Evolutionary conservation across 352 stramenopile species (phyloP).

Genomic region (Phytophthora syringae): DNA sequence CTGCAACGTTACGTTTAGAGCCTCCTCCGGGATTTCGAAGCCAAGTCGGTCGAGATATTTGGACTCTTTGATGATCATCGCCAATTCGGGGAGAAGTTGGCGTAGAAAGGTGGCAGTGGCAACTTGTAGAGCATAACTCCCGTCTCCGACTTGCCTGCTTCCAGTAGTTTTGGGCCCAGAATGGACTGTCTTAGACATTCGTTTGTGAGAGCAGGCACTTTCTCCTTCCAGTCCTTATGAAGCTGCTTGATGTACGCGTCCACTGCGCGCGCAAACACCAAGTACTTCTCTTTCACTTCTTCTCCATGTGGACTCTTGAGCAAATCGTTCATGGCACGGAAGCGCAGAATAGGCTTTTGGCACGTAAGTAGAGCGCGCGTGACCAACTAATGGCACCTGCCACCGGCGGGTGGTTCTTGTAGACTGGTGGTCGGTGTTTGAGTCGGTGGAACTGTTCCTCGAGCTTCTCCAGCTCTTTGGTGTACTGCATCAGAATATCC

Average conservation of each 20-base stretch:
- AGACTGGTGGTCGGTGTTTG: slow-evolving; percentile 88
- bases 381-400: slow-evolving; percentile 88
- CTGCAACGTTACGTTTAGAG: slow-evolving; percentile 96
- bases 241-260: slow-evolving; percentile 94
- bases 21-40: slow-evolving; percentile 95
- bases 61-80: slow-evolving; percentile 96
- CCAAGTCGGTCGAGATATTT: slow-evolving; percentile 96
- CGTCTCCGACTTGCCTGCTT: slow-evolving; percentile 78
- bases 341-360: slow-evolving; percentile 96
- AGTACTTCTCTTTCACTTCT: slow-evolving; percentile 94
- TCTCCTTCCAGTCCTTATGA: slow-evolving; percentile 94
- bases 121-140: slow-evolving; percentile 85
- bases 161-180: slow-evolving; percentile 81
- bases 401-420: slow-evolving; percentile 94
- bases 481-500: slow-evolving; percentile 97
- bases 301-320: slow-evolving; percentile 92
- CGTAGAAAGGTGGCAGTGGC: slow-evolving; percentile 90
- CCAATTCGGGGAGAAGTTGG: slow-evolving; percentile 95
- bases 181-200: slow-evolving; percentile 96
- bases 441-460: slow-evolving; percentile 90
- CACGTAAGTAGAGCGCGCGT: slow-evolving; percentile 85
- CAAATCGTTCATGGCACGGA: slow-evolving; percentile 94
- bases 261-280: slow-evolving; percentile 92
- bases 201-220: slow-evolving; percentile 86
- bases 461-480: slow-evolving; percentile 94